A percentile compares a stretch with the other conserved stretches of the same genome.
Conservation (phyloP, 768 basidiomycete genomes). For the Phlegmacium glaucopus region DNA sequence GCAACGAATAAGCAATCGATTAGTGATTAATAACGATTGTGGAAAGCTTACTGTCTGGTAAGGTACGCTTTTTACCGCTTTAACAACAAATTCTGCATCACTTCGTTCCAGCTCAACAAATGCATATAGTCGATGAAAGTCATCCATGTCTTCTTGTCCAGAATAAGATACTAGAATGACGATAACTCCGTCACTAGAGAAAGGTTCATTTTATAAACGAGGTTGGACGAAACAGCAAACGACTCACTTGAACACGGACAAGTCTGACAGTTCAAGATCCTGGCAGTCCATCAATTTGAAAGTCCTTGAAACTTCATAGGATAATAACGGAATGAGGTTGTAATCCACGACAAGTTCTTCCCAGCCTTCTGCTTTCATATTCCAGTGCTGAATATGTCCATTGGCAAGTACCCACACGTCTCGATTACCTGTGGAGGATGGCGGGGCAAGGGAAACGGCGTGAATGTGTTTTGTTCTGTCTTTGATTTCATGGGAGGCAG, state of each 20-base stretch:
- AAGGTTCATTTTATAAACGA: conserved; percentile 3
- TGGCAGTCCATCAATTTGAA: conserved; percentile 36
- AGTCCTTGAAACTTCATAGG: conserved; percentile 42
- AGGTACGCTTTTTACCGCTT: conserved; percentile 56
- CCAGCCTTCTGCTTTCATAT: conserved; percentile 62
- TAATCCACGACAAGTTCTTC: conserved; percentile 59
- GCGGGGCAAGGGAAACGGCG: conserved; percentile 51
- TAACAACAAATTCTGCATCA: conserved; percentile 41
- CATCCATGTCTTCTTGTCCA: conserved; percentile 45
- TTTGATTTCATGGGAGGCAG: conserved; percentile 30
- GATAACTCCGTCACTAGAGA: conserved; percentile 44
- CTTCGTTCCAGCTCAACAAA: conserved; percentile 47
- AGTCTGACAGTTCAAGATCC: conserved; percentile 68
- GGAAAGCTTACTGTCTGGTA: conserved; percentile 64
- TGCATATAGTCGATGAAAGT: conserved; percentile 63
- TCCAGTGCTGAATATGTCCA: conserved; percentile 69
- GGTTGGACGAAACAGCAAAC: background rate
- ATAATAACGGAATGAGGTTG: conserved; percentile 50
- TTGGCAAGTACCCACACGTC: conserved; percentile 71
- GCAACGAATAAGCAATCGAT: background rate
- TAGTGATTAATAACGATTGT: background rate
- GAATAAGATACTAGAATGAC: conserved; percentile 68
- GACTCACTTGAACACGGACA: conserved; percentile 38
- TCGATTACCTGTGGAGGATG: conserved; percentile 40
- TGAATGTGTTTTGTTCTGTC: conserved; percentile 60